Evolutionary conservation across 2,329 filamentous ascomycete genomes (phyloP).

Genomic region (Plectosphaerella plurivora): DNA sequence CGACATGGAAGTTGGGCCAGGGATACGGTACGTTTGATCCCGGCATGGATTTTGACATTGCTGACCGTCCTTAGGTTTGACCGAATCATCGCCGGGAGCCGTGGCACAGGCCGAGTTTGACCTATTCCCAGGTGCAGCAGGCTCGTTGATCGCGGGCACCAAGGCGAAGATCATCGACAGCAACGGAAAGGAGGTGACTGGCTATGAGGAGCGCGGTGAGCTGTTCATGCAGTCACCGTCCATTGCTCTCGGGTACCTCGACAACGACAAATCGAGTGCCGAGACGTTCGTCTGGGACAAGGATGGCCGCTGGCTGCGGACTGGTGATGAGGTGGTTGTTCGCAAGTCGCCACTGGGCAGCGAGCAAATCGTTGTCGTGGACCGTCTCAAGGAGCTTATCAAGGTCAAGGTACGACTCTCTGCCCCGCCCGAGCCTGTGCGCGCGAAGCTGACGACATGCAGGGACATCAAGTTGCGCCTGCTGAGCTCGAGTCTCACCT

Average conservation of each 20-base stretch:
- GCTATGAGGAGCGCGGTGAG: constrained; percentile 4
- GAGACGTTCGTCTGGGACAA: constrained; percentile 12
- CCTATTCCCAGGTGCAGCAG: background rate
- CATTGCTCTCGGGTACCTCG: constrained; percentile 6
- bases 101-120: background rate
- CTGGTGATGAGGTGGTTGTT: constrained; percentile 68
- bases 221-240: constrained; percentile 4
- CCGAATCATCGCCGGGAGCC: background rate
- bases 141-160: background rate
- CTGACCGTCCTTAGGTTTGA: constrained; percentile 17
- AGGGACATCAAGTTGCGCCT: constrained; percentile 59
- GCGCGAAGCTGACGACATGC: background rate
- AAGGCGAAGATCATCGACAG: background rate
- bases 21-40: constrained; percentile 49
- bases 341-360: constrained; percentile 54
- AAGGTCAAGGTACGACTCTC: constrained; percentile 50
- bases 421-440: background rate
- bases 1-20: constrained; percentile 60
- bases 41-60: constrained; percentile 3
- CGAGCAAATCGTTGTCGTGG: constrained; percentile 15
- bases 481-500: constrained; percentile 68
- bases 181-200: background rate
- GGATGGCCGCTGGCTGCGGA: constrained; percentile 17
- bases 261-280: constrained; percentile 10
- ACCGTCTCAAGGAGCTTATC: constrained; percentile 39